These are phyloP conservation scores for Pythium brassicae DNA, from an alignment of 352 stramenopile genomes.

Conservation along the genomic window DNA sequence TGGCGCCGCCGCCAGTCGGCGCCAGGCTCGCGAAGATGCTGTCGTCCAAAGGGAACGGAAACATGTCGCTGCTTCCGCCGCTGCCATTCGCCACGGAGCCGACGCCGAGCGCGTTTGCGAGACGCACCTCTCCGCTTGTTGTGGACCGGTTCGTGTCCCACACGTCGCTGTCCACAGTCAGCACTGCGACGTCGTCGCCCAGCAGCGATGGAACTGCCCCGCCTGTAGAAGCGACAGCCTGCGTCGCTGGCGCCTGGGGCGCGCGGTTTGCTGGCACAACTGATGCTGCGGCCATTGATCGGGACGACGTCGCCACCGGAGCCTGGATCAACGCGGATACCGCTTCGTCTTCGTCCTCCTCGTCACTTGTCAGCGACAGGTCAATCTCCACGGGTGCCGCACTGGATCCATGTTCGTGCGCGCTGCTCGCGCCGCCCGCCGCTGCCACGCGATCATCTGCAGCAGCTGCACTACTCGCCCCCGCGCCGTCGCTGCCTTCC, in stretches of 20 bases:
- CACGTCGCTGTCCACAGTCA: conserved; percentile 60
- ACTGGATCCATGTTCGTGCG: conserved; percentile 20
- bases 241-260: conserved; percentile 1
- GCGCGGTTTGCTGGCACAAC: conserved; percentile 6
- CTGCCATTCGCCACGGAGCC: conserved; percentile 1
- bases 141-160: conserved; percentile 40
- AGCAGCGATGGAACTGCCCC: conserved; percentile 19
- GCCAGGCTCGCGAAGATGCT: conserved; percentile 36
- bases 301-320: neutral
- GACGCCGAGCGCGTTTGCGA: conserved; percentile 10
- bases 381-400: conserved; percentile 66
- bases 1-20: conserved; percentile 14
- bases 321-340: neutral
- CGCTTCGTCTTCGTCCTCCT: conserved; percentile 43
- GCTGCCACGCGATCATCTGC: conserved; percentile 8
- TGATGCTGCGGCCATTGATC: neutral
- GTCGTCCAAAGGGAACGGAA: conserved; percentile 58
- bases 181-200: conserved; percentile 57
- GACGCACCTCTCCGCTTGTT: conserved; percentile 21
- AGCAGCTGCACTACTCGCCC: conserved; percentile 1
- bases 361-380: conserved; percentile 59
- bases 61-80: conserved; percentile 25
- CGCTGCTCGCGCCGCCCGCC: conserved; percentile 3
- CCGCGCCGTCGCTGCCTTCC: neutral
- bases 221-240: conserved; percentile 4